Evolutionary conservation across 768 basidiomycete species (phyloP), one percentile per base, ranked within the genome.

Genomic region (Kwoniella mangroviensis): DNA sequence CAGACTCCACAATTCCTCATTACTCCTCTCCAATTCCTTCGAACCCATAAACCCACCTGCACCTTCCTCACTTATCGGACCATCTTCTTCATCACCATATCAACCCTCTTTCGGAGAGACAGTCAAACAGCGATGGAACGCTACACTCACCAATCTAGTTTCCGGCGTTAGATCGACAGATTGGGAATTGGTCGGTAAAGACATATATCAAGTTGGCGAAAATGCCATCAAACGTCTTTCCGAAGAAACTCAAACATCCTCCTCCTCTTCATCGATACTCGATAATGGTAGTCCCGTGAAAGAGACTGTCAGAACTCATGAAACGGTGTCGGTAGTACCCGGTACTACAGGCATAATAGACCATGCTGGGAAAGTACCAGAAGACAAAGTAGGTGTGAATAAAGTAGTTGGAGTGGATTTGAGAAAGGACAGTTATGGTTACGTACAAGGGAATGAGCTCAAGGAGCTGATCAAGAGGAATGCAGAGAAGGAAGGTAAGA

Each of bases 41-140:
- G 73, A 75, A 70, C 73, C 76, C 4, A 26, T 65, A 5, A 26
- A 56, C 24, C 75, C 75, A 12, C 66, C 70, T 1, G 75, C 79
- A 12, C 72, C 73, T 1, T 69, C 72, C 21, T 58, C 76, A 15
- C 68, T 71, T 11, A 67, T 80, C 40, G 79, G 79, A 9, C 79
- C 79, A 17, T 55, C 61, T 15, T 69, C 62, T 40, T 68, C 70
- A 11, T 42, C 21, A 43, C 24, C 34, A 1, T 57, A 49, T 53
- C 61, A 54, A 53, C 73, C 70, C 12, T 58, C 65, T 10, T 80
- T 80, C 72, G 63, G 68, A 9, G 58, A 71, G 15, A 53, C 70
- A 26, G 63, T 80, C 54, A 71, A 71, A 52, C 55, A 66, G 40
- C 60, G 65, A 65, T 80, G 79, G 79, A 80, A 80, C 61, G 58